A percentile compares a stretch with the other conserved stretches of the same genome.
These are phyloP conservation scores for Solanum ossicruentum DNA, from an alignment of 257 asterid genomes.

Conservation along the genomic window DNA sequence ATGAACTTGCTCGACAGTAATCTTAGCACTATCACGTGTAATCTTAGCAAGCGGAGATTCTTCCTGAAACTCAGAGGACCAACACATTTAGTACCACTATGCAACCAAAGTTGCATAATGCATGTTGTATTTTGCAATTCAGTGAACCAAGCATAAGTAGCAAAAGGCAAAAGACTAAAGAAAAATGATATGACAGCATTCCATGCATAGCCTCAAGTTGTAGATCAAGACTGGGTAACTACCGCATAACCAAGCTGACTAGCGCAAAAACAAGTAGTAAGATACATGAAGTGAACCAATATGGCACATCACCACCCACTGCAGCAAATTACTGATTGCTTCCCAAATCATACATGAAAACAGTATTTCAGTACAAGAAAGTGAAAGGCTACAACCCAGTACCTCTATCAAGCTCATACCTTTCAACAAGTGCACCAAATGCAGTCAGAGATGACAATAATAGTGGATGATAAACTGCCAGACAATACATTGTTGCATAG, in stretches of 20 bases:
- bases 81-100: not conserved
- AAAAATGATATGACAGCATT: not conserved
- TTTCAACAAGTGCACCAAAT: not conserved
- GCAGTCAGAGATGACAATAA: not conserved
- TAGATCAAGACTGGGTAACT: not conserved
- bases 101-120: not conserved
- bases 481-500: not conserved
- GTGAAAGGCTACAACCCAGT: not conserved
- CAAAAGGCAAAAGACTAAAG: not conserved
- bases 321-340: not conserved
- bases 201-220: not conserved
- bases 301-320: not conserved
- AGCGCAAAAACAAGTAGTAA: not conserved
- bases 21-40: conserved; percentile 88
- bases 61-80: conserved; percentile 40
- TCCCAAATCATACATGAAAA: not conserved
- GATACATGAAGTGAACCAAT: not conserved
- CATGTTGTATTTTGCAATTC: not conserved
- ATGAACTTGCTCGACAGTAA: conserved; percentile 97
- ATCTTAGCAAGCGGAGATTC: conserved; percentile 92
- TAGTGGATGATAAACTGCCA: not conserved
- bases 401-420: not conserved
- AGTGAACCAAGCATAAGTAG: not conserved
- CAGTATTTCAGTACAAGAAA: not conserved
- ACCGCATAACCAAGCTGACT: not conserved